Conservation (phyloP, 1,139 yeast genomes). For the Suhomyces choctaworum region DNA sequence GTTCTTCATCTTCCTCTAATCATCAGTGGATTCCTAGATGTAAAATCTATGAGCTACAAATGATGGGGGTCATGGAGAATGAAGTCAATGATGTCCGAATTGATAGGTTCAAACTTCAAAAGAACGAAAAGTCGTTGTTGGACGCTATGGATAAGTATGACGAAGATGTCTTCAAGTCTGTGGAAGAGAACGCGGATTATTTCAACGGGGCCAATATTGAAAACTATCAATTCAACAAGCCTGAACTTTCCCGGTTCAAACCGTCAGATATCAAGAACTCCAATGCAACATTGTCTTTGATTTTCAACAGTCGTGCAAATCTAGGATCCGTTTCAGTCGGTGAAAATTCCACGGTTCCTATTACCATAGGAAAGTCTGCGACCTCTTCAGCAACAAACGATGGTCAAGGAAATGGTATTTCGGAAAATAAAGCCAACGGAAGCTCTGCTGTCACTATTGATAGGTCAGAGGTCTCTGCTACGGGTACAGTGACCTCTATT, state of each 20-base stretch:
- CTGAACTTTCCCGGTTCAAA: conserved; percentile 6
- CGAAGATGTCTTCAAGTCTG: conserved; percentile 45
- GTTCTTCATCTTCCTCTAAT: conserved; percentile 35
- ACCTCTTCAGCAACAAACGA: neutral
- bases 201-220: conserved; percentile 13
- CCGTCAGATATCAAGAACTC: conserved; percentile 19
- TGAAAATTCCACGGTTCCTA: conserved; percentile 1
- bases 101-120: conserved; percentile 45
- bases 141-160: conserved; percentile 68
- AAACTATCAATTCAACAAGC: conserved; percentile 9
- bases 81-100: conserved; percentile 69
- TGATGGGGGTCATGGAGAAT: conserved; percentile 97
- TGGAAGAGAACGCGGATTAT: conserved; percentile 16
- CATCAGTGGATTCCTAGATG: conserved; percentile 87
- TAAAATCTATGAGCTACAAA: conserved; percentile 90
- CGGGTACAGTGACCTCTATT: conserved; percentile 39
- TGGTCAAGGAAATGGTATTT: neutral
- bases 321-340: conserved; percentile 17
- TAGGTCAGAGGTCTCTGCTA: conserved; percentile 29
- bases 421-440: neutral
- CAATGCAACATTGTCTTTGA: conserved; percentile 29
- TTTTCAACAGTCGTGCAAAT: conserved; percentile 22
- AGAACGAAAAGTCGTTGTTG: conserved; percentile 34
- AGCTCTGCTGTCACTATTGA: conserved; percentile 30
- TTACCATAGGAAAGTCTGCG: conserved; percentile 1